Conservation (phyloP, 768 basidiomycete genomes). For the Chalciporus chontae region DNA sequence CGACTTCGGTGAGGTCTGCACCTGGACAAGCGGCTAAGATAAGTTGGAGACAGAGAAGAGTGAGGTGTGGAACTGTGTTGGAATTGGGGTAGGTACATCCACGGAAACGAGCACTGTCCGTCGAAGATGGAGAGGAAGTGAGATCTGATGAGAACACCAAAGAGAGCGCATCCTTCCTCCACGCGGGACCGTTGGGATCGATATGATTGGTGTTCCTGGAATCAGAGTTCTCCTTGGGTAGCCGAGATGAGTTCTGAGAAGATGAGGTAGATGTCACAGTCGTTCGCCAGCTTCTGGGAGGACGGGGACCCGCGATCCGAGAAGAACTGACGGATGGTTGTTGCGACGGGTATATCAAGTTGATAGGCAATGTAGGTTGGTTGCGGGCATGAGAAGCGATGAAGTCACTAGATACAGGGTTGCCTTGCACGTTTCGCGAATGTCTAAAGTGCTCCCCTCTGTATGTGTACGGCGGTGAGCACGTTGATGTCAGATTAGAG, state of each 20-base stretch:
- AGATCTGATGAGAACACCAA: conserved; percentile 37
- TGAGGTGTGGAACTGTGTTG: conserved; percentile 44
- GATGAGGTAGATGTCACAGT: conserved; percentile 18
- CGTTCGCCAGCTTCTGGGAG: conserved; percentile 58
- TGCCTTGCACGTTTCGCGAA: conserved; percentile 47
- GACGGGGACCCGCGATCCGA: conserved; percentile 43
- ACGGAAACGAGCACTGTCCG: conserved; percentile 1
- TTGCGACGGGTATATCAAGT: conserved; percentile 34
- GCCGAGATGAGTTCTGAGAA: not conserved
- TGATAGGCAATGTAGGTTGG: conserved; percentile 44
- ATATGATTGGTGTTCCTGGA: conserved; percentile 4
- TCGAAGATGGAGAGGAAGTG: not conserved
- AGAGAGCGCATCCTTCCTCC: conserved; percentile 57
- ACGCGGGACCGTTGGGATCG: conserved; percentile 32
- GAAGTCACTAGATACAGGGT: conserved; percentile 13
- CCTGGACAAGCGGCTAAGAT: conserved; percentile 40
- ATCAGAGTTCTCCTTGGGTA: conserved; percentile 18
- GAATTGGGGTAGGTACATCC: conserved; percentile 15
- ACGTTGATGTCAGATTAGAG: not conserved
- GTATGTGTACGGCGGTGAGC: not conserved
- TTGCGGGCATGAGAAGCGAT: conserved; percentile 31
- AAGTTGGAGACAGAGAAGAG: conserved; percentile 53
- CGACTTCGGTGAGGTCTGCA: conserved; percentile 45
- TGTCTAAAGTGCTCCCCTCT: conserved; percentile 76
- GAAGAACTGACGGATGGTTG: conserved; percentile 8